These are phyloP conservation scores for Berberis vulgaris DNA, from an alignment of 164 flowering plant genomes.

Conservation along the genomic window DNA sequence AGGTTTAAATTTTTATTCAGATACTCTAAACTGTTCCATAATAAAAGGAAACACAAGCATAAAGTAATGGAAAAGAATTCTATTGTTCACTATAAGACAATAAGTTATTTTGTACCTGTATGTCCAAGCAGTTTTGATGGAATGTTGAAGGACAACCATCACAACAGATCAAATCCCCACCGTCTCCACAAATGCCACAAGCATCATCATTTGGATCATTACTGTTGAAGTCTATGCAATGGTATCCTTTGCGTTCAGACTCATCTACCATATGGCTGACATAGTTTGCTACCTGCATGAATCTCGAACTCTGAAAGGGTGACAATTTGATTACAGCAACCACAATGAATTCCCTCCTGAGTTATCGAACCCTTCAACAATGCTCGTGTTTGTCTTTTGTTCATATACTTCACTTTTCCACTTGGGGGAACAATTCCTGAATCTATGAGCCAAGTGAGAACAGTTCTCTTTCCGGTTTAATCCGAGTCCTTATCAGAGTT, in stretches of 20 bases:
- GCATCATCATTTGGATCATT: constrained; percentile 98
- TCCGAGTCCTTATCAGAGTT: constrained; percentile 36
- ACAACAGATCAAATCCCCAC: constrained; percentile 96
- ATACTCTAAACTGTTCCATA: too few relatives aligned
- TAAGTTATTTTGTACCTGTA: constrained; percentile 72
- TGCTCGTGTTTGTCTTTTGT: constrained; percentile 49
- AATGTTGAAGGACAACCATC: constrained; percentile 99
- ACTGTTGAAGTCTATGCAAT: constrained; percentile 42
- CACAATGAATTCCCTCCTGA: constrained; percentile 86
- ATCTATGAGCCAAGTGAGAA: constrained; percentile 89
- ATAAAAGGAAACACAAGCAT: too few relatives aligned
- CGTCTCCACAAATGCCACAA: constrained; percentile 95
- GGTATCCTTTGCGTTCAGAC: constrained; percentile 37
- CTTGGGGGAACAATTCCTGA: constrained; percentile 55
- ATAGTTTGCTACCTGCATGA: constrained; percentile 85
- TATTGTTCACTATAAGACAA: too few relatives aligned
- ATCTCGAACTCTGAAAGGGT: constrained; percentile 82
- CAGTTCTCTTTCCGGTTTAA: constrained; percentile 68
- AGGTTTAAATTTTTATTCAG: too few relatives aligned
- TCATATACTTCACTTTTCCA: constrained; percentile 82
- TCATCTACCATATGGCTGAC: constrained; percentile 69
- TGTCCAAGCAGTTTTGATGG: constrained; percentile 79
- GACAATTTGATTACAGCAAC: constrained; percentile 85
- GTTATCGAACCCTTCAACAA: constrained; percentile 85
- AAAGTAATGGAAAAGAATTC: too few relatives aligned